Evolutionary conservation across 768 basidiomycete genomes (phyloP), one percentile per base, ranked within the genome.

Genomic region (Tephrocybe sp.): DNA sequence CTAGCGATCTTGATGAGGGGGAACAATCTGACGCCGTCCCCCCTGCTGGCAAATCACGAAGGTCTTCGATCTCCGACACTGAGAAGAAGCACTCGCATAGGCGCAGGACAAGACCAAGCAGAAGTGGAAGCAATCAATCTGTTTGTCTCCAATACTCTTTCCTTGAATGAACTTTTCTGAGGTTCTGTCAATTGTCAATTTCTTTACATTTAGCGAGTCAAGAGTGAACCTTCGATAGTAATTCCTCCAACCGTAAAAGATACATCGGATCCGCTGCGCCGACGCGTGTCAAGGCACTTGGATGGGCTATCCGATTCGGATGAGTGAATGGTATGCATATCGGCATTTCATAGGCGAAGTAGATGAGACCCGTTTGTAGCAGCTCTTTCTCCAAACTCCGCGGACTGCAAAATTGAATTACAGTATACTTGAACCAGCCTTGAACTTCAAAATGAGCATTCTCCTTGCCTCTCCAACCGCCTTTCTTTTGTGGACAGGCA

Each of bases 221-320:
- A 71, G 57, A 55, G 47, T 12, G 72, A 72, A 50, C 62, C 52
- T 16, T 49, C 61, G 32, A 59, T 49, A 42, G 54, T 68, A n/a
- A 62, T 60, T 13, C 63, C 73, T 22, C 63, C 69, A 52, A 54
- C 70, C 7, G 59, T 63, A 20, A 61, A 59, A 36, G 49, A 65
- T 30, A 58, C 63, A 30, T 51, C 65, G 39, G 64, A 61, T 46
- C 61, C 72, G 33, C 62, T 81, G 23, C 74, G 77, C 46, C 70
- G 76, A 45, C 77, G 80, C 34, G 69, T 69, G 14, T 79, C 79
- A 45, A 72, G 72, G 58, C 60, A 66, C 39, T 61, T 64, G 46
- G 67, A 72, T 16, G 56, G 59, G 38, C 50, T 56, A 16, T 64
- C 68, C 14, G 69, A 70, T 31, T 68, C 63, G 23, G 68, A 67